Evolutionary conservation across 1,284 basidiomycete species (phyloP), one percentile per base, ranked within the genome.

Genomic region (Veloboletus limbatus): DNA sequence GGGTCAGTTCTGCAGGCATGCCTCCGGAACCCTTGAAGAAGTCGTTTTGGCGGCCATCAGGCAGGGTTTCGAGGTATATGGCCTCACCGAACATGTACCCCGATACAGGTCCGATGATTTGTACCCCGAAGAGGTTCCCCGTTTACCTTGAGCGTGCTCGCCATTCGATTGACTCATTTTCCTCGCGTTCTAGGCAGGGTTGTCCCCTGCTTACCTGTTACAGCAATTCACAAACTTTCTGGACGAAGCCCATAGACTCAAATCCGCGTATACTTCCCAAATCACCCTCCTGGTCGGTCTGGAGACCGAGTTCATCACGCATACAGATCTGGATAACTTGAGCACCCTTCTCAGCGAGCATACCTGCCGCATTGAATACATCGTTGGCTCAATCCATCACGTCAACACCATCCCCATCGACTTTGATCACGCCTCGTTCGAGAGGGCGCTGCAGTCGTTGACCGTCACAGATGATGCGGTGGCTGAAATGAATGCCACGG

Each of bases 1-100:
- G 7, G 96, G 96, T 25, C 86, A 97, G 63, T 99, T 97, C 71
- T 98, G 96, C 74, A 86, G 82, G 53, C 97, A 99, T 66, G 96
- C 93, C 8, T 65, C 68, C 3, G 85, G 88, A 6, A 74, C 76
- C 1, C 76, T 99, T 18, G 83, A 93, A 53, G 79, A 89, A 3
- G 86, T 95, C 13, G 85, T 97, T 1, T 62, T 73, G 6, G 83
- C 86, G 54, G 95, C 97, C 9, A 84, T 92, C 45, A 62, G 70
- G 3, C 78, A 87, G 63, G 82, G 85, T 0, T 99, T 98, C 65
- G 73, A 78, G 47, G 75, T 88, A 1, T 98, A 88, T 62, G 92
- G 94, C 4, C 73, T 99, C 47, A 90, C 85, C n/a, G 96, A 99
- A 68, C 97, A 99, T 68, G 87, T 89, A 36, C 96, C 96, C 30